Evolutionary conservation across 805 yeast species (phyloP), one percentile per base, ranked within the genome.

Genomic region (Nakazawaea populi): DNA sequence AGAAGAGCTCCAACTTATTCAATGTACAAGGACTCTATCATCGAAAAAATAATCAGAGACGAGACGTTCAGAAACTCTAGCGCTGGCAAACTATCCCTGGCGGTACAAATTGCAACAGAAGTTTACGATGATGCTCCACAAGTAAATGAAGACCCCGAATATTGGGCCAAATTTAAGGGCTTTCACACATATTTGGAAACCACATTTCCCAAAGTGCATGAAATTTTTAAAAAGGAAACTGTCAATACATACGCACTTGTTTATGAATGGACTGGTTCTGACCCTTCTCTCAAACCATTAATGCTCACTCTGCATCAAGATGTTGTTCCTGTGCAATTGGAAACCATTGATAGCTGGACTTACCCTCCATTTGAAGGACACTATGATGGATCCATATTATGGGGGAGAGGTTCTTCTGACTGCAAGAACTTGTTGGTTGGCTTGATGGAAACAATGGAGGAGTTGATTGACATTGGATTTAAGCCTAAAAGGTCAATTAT

Each of bases 361-460:
- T 71, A 79, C 60, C 84, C 83, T 4, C 94, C 95, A 2, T 85
- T 78, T 55, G 64, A 70, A 6, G 88, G 83, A 9, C 70, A 75
- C 58, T 85, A 69, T 58, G 92, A 87, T 56, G 89, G 88, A 11
- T 68, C 72, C 28, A 65, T 60, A 41, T 54, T 88, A 9, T 85
- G 82, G 76, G 96, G 95, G 2, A 74, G 96, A 57, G 96, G 96
- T 30, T 62, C 86, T 2, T 64, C 75, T 35, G 96, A 88, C 63
- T 82, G 88, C 61, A 88, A 88, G 64, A 82, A 81, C 62, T 65
- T 81, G 40, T 69, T 89, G 48, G 70, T 83, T 52, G 85, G 80
- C 2, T 76, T 83, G 44, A 61, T 87, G 57, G 90, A 86, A 61
- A 75, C 89, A 4, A 65, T 80, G 11, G 88, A 84, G 60, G 67